Percentiles rank a stretch among this genome's conserved stretches.
Evolutionary conservation across 2,329 filamentous ascomycete species (phyloP).

Genomic region (Cryphonectria parasitica): DNA sequence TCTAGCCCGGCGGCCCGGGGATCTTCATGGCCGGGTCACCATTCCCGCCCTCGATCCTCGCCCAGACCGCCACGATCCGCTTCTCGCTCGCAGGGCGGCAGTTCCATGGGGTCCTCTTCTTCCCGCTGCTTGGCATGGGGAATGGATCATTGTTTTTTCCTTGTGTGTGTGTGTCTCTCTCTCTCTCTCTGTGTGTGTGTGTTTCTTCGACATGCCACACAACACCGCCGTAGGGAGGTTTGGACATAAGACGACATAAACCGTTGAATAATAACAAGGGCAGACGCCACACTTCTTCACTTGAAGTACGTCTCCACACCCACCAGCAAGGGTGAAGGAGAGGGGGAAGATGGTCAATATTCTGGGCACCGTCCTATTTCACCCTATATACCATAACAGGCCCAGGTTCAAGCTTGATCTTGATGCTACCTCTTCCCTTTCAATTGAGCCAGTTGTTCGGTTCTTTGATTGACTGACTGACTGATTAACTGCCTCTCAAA

Average conservation of each 20-base stretch:
- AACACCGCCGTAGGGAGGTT: no score
- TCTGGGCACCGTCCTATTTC: neutral
- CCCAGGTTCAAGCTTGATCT: neutral
- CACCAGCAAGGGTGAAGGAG: neutral
- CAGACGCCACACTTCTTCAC: neutral
- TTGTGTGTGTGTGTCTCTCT: no score
- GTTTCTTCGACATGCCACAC: no score
- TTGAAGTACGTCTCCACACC: neutral
- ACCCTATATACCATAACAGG: neutral
- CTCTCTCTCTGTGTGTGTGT: no score
- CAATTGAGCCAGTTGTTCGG: neutral
- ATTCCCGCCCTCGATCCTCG: neutral
- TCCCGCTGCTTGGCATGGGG: neutral
- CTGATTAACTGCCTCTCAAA: no score
- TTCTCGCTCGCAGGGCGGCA: neutral
- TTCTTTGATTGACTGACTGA: neutral
- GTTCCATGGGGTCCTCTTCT: neutral
- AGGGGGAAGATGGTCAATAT: neutral
- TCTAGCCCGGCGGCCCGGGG: neutral
- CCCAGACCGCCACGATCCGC: slow-evolving; percentile 1
- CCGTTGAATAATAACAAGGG: neutral
- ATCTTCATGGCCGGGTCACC: neutral
- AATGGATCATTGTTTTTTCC: neutral
- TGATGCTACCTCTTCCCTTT: neutral
- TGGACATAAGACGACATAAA: neutral